A percentile compares a stretch with the other conserved stretches of the same genome.
Evolutionary conservation across 345 rosid species (phyloP).

Genomic region (Lenwebbia sp.): DNA sequence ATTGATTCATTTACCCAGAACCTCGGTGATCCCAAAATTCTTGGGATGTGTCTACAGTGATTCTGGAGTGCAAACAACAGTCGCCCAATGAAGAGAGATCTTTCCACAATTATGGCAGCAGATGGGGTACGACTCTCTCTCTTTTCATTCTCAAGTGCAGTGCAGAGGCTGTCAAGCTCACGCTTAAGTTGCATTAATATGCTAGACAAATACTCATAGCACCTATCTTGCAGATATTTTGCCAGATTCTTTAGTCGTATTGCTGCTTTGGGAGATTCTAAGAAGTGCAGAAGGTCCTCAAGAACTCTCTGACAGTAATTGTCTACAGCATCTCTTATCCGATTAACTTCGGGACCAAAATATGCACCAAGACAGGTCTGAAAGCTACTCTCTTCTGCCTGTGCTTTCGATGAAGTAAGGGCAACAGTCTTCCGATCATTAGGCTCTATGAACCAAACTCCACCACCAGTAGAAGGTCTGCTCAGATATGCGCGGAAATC

Average conservation of each 20-base stretch:
- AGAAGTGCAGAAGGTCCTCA: slow-evolving; percentile 78
- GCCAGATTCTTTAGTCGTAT: slow-evolving; percentile 71
- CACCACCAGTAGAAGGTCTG: slow-evolving; percentile 83
- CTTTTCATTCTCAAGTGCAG: slow-evolving; percentile 32
- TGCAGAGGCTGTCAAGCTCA: slow-evolving; percentile 52
- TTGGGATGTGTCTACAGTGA: slow-evolving; percentile 72
- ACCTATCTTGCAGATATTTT: slow-evolving; percentile 67
- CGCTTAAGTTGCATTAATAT: slow-evolving; percentile 52
- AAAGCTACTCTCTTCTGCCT: slow-evolving; percentile 57
- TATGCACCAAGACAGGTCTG: slow-evolving; percentile 72
- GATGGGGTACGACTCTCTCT: slow-evolving; percentile 26
- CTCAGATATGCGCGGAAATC: slow-evolving; percentile 74
- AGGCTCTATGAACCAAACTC: slow-evolving; percentile 93
- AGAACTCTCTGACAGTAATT: slow-evolving; percentile 58
- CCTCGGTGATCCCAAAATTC: slow-evolving; percentile 89
- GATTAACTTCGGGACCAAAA: slow-evolving; percentile 85
- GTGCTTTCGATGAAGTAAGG: slow-evolving; percentile 30
- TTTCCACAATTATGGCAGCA: slow-evolving; percentile 63
- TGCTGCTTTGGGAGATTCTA: slow-evolving; percentile 90
- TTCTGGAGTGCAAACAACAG: slow-evolving; percentile 76
- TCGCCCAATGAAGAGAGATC: slow-evolving; percentile 88
- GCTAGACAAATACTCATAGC: slow-evolving; percentile 65
- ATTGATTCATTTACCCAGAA: slow-evolving; percentile 69
- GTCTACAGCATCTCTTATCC: slow-evolving; percentile 81
- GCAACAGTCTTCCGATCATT: slow-evolving; percentile 40